These are phyloP conservation scores for Crithidia sp. DNA, from an alignment of 208 protist genomes.

Conservation along the genomic window DNA sequence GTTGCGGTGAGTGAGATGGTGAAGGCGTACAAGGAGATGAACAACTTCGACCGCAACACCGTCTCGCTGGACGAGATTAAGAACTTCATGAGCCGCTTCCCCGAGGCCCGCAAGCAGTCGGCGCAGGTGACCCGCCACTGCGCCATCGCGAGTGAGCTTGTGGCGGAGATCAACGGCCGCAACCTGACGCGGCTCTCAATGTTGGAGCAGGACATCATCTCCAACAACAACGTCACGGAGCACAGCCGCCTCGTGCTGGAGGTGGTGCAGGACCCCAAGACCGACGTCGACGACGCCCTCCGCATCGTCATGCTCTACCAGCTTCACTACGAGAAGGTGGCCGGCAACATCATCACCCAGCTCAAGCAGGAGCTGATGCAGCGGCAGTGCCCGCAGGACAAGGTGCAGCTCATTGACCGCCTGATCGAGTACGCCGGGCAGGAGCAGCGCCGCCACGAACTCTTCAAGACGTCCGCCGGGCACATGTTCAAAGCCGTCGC, in stretches of 20 bases:
- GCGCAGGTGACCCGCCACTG: constrained; percentile 84
- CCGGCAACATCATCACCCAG: constrained; percentile 68
- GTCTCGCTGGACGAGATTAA: constrained; percentile 86
- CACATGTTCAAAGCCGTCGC: constrained; percentile 80
- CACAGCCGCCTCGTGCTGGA: constrained; percentile 82
- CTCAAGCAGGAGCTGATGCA: constrained; percentile 68
- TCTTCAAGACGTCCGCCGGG: constrained; percentile 75
- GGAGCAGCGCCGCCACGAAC: constrained; percentile 69
- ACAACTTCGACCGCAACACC: constrained; percentile 80
- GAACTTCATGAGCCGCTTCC: constrained; percentile 90
- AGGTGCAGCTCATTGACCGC: constrained; percentile 75
- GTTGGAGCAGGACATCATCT: constrained; percentile 88
- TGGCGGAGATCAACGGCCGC: constrained; percentile 81
- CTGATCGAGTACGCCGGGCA: constrained; percentile 72
- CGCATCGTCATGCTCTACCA: constrained; percentile 83
- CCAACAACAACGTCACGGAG: constrained; percentile 73
- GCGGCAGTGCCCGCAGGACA: constrained; percentile 62
- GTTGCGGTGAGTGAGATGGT: constrained; percentile 94
- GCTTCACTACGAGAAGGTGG: constrained; percentile 77
- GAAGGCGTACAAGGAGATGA: constrained; percentile 94
- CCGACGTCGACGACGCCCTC: constrained; percentile 82
- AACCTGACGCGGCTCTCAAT: constrained; percentile 82
- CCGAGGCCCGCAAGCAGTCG: constrained; percentile 81
- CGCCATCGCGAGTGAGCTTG: constrained; percentile 77
- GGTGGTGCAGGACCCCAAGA: constrained; percentile 82